Conservation (phyloP, 139 green algal species). For the Eudorina sp. region DNA sequence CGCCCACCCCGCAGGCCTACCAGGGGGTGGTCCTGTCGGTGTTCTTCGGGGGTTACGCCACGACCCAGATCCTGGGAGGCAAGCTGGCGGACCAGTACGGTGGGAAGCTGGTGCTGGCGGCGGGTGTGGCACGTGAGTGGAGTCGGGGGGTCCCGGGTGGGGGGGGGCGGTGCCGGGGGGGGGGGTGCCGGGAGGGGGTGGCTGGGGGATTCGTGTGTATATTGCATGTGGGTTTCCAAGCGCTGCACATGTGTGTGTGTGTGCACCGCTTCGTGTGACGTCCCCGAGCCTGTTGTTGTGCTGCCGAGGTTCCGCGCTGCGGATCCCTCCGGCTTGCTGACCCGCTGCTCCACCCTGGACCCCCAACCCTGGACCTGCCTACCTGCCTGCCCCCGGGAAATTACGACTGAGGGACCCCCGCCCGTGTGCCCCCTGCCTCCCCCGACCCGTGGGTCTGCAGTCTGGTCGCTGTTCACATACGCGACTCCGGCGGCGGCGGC, state of each 20-base stretch:
- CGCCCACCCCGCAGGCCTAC: conserved; percentile 34
- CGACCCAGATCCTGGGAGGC: conserved; percentile 64
- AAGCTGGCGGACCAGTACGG: conserved; percentile 76
- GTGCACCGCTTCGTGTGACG: no score
- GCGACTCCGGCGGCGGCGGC: conserved; percentile 70
- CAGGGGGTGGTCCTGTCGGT: conserved; percentile 80
- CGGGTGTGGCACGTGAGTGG: conserved; percentile 47
- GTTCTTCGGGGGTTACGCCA: conserved; percentile 85
- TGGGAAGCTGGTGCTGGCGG: conserved; percentile 76
- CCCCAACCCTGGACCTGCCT: no score
- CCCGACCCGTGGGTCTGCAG: no score
- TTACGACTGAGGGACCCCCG: no score
- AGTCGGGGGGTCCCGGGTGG: not conserved
- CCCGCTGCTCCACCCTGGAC: no score
- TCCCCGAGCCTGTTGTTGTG: no score
- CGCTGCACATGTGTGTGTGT: no score
- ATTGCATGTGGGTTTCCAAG: no score
- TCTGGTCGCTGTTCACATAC: conserved; percentile 81
- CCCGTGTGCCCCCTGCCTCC: conserved; percentile 33
- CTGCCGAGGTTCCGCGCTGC: no score
- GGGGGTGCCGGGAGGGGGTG: not conserved
- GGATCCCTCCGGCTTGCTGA: no score
- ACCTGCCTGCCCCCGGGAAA: no score
- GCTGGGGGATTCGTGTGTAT: no score
- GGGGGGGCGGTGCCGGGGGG: not conserved